A percentile compares a stretch with the other conserved stretches of the same genome.
phyloP scores from a whole-genome alignment of 805 yeast species.

The Clavispora fructus region DNA sequence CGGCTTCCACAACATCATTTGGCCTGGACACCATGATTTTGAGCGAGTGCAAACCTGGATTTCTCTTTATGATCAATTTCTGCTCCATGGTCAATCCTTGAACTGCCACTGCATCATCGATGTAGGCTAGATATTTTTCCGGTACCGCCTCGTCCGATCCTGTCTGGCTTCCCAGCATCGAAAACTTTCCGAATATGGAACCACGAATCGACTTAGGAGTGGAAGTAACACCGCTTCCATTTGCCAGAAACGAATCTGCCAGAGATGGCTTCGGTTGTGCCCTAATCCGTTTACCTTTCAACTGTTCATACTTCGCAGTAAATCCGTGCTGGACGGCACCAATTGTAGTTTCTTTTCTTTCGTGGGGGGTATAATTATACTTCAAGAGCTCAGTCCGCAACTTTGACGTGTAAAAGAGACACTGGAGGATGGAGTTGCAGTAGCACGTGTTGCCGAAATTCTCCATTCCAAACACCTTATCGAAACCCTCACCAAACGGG shows the following conservation, averaged over 20 bases:
- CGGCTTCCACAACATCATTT: conserved; percentile 11
- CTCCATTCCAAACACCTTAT: conserved; percentile 74
- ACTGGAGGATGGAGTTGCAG: conserved; percentile 88
- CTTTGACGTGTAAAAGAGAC: conserved; percentile 67
- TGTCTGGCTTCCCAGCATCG: conserved; percentile 11
- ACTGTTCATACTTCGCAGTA: conserved; percentile 35
- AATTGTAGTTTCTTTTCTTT: conserved; percentile 20
- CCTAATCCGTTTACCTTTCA: conserved; percentile 29
- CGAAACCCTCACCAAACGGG: conserved; percentile 64
- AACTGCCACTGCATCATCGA: conserved; percentile 28
- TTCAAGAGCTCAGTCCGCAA: conserved; percentile 51
- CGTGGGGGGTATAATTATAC: conserved; percentile 30
- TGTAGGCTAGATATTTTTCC: conserved; percentile 6
- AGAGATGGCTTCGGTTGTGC: conserved; percentile 20
- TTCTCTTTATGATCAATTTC: conserved; percentile 23
- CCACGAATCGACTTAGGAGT: conserved; percentile 22
- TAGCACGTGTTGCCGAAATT: conserved; percentile 91
- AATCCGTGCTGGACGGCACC: conserved; percentile 33
- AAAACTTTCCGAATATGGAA: conserved; percentile 39
- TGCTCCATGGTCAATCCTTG: conserved; percentile 31
- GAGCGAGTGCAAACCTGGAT: conserved; percentile 26
- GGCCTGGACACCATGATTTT: conserved; percentile 36
- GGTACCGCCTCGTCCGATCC: conserved; percentile 1
- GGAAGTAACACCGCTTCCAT: conserved; percentile 3
- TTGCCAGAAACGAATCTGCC: neutral